Percentiles rank a stretch among this genome's conserved stretches.
Evolutionary conservation across 371 early-diverging fungal species (phyloP).

Genomic region (Cladochytrium tenue): DNA sequence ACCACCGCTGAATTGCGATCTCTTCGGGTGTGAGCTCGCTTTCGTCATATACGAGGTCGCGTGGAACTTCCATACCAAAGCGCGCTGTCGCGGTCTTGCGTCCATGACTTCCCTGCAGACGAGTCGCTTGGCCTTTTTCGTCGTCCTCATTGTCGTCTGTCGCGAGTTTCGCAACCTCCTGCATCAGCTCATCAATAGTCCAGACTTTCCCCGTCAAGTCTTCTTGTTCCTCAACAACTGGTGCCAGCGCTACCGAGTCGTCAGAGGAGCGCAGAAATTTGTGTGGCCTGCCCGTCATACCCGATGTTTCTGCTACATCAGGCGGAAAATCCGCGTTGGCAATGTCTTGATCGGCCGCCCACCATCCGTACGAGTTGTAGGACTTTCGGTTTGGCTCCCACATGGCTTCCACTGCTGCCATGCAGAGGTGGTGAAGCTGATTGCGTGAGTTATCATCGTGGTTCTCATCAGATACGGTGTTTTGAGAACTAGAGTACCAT

Average conservation of each 20-base stretch:
- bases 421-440: background rate
- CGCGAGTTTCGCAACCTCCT: background rate
- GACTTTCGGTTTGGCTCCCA: constrained; percentile 24
- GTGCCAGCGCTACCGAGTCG: background rate
- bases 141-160: background rate
- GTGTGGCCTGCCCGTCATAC: background rate
- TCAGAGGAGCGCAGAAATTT: constrained; percentile 10
- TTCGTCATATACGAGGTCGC: constrained; percentile 27
- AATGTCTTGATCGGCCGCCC: constrained; percentile 18
- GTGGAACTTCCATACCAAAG: constrained; percentile 20
- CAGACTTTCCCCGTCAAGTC: background rate
- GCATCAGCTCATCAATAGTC: background rate
- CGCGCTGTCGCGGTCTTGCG: background rate
- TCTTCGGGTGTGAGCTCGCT: constrained; percentile 28
- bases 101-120: too few relatives aligned
- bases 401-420: constrained; percentile 12
- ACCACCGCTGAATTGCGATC: constrained; percentile 31
- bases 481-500: background rate
- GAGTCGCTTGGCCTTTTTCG: background rate
- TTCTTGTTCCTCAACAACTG: background rate
- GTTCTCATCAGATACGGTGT: background rate
- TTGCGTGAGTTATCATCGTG: background rate
- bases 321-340: background rate
- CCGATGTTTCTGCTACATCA: constrained; percentile 3
- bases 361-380: constrained; percentile 22